These are phyloP conservation scores for Ligustrum vulgare DNA, from an alignment of 257 asterid genomes.

Conservation along the genomic window DNA sequence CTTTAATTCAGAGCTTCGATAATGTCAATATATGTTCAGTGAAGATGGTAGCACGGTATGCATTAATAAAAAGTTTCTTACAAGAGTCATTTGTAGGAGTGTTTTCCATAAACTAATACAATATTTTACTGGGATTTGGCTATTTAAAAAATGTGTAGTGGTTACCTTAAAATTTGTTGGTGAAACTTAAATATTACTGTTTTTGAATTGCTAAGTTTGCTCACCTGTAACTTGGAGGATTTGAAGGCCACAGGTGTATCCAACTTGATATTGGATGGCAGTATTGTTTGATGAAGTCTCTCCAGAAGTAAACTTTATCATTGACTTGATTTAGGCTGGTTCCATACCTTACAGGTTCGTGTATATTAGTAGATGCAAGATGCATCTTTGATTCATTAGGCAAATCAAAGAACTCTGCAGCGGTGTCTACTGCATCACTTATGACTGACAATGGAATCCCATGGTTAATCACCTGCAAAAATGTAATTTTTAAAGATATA, in stretches of 20 bases:
- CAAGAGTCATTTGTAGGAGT: neutral
- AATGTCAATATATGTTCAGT: neutral
- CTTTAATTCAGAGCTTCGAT: neutral
- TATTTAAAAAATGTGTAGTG: neutral
- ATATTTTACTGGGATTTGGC: neutral
- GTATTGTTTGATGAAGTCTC: constrained; percentile 74
- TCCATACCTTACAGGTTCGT: constrained; percentile 58
- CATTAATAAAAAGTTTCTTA: neutral
- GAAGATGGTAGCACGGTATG: neutral
- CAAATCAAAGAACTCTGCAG: constrained; percentile 53
- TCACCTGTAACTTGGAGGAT: constrained; percentile 62
- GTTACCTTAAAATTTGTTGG: neutral
- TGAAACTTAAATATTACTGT: neutral
- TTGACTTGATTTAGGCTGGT: constrained; percentile 55
- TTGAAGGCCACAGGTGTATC: constrained; percentile 68
- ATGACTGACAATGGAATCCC: constrained; percentile 44
- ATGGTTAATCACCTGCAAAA: constrained; percentile 63
- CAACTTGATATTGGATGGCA: constrained; percentile 62
- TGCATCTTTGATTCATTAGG: constrained; percentile 50
- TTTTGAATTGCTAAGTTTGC: constrained; percentile 3
- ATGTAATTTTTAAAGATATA: neutral
- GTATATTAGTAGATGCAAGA: constrained; percentile 46
- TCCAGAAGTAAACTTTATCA: constrained; percentile 59
- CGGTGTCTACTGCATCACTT: constrained; percentile 46
- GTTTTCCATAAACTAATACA: neutral